A percentile compares a stretch with the other conserved stretches of the same genome.
Conservation (phyloP, 2,329 filamentous ascomycete species). For the Cryphonectria parasitica region DNA sequence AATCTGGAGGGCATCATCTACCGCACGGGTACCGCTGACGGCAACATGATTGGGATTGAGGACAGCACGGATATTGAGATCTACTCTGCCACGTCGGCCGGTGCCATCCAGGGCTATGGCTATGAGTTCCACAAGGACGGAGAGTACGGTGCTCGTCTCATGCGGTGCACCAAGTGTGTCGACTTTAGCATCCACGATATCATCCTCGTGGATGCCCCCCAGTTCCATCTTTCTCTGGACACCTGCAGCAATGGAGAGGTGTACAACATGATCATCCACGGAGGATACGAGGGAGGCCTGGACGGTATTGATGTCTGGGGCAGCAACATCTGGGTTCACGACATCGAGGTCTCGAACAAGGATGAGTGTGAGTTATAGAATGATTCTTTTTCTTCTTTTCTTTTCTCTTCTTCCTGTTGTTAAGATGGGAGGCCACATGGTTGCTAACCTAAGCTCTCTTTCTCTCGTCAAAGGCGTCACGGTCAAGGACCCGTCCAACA, state of each 20-base stretch:
- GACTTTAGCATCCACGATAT: slow-evolving; percentile 55
- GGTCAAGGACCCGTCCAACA: slow-evolving; percentile 49
- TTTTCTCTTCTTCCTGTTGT: slow-evolving; percentile 49
- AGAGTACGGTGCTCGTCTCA: slow-evolving; percentile 47
- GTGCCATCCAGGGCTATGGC: slow-evolving; percentile 55
- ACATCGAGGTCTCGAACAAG: slow-evolving; percentile 65
- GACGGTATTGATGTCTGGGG: slow-evolving; percentile 61
- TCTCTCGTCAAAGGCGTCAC: slow-evolving; percentile 39
- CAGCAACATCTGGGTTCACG: slow-evolving; percentile 60
- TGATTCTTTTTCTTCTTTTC: no score
- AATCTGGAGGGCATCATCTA: slow-evolving; percentile 48
- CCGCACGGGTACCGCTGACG: slow-evolving; percentile 33
- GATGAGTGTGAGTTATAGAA: slow-evolving; percentile 47
- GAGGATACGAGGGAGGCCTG: slow-evolving; percentile 53
- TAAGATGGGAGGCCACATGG: slow-evolving; percentile 32
- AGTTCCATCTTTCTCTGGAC: slow-evolving; percentile 34
- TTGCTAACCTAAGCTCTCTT: background rate
- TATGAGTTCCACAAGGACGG: slow-evolving; percentile 46
- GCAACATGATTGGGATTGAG: slow-evolving; percentile 36
- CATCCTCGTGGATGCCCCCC: slow-evolving; percentile 48
- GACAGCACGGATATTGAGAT: slow-evolving; percentile 49
- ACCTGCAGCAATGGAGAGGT: slow-evolving; percentile 52
- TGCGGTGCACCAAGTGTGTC: slow-evolving; percentile 47
- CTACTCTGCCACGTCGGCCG: slow-evolving; percentile 46
- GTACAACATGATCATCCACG: slow-evolving; percentile 59